Evolutionary conservation across 2,329 filamentous ascomycete species (phyloP).

Genomic region (Penicillium sp.): DNA sequence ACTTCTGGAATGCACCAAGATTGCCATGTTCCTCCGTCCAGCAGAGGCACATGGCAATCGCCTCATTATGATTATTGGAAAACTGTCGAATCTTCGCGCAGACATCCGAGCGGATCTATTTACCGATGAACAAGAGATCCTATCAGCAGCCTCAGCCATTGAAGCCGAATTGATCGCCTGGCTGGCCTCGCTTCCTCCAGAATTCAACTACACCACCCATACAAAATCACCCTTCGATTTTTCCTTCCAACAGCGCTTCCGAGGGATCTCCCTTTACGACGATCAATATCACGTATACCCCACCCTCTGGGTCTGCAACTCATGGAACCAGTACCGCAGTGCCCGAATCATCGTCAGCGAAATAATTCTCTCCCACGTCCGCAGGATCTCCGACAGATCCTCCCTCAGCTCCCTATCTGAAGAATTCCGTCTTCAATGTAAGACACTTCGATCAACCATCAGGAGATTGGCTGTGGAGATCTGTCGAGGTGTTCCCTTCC

Average conservation of each 20-base stretch:
- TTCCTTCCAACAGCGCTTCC: slow-evolving; percentile 38
- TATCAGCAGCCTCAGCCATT: slow-evolving; percentile 33
- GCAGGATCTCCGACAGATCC: slow-evolving; percentile 25
- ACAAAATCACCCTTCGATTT: slow-evolving; percentile 27
- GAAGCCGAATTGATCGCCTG: slow-evolving; percentile 38
- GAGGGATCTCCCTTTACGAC: slow-evolving; percentile 42
- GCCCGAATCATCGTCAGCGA: slow-evolving; percentile 57
- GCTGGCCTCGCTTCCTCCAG: slow-evolving; percentile 29
- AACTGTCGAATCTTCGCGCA: slow-evolving; percentile 36
- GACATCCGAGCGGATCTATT: slow-evolving; percentile 31
- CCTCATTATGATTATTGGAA: slow-evolving; percentile 30
- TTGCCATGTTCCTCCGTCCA: slow-evolving; percentile 32
- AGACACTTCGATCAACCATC: slow-evolving; percentile 29
- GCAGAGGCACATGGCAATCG: slow-evolving; percentile 31
- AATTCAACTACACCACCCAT: slow-evolving; percentile 30
- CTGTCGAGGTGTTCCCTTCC: slow-evolving; percentile 39
- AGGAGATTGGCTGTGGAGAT: slow-evolving; percentile 37
- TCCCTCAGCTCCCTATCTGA: slow-evolving; percentile 23
- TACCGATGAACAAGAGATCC: slow-evolving; percentile 29
- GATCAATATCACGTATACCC: slow-evolving; percentile 58
- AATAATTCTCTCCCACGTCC: slow-evolving; percentile 42
- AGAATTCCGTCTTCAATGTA: slow-evolving; percentile 34
- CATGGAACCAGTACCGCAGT: slow-evolving; percentile 64
- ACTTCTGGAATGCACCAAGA: slow-evolving; percentile 33
- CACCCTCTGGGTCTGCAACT: slow-evolving; percentile 55